A percentile compares a stretch with the other conserved stretches of the same genome.
Evolutionary conservation across 805 yeast genomes (phyloP).

Genomic region (Hanseniaspora occidentalis): DNA sequence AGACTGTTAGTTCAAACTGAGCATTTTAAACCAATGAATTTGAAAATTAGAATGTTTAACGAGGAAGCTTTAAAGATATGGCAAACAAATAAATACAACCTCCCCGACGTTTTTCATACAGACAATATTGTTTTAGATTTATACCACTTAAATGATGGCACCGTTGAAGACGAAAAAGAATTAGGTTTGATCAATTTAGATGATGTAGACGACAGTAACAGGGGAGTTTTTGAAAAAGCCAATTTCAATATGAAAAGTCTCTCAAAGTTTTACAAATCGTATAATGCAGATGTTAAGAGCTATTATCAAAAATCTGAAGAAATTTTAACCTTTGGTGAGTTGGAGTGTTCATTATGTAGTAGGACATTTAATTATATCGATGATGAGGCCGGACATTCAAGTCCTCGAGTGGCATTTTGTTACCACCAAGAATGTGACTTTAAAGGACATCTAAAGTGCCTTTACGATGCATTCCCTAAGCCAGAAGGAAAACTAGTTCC

Average conservation of each 20-base stretch:
- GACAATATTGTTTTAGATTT: background rate
- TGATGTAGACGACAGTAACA: background rate
- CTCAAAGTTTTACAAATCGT: slow-evolving; percentile 14
- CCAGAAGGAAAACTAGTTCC: slow-evolving; percentile 19
- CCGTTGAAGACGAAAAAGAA: background rate
- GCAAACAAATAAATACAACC: slow-evolving; percentile 15
- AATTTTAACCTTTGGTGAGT: slow-evolving; percentile 13
- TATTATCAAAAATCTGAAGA: slow-evolving; percentile 11
- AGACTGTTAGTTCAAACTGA: slow-evolving; percentile 30
- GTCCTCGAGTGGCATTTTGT: slow-evolving; percentile 28
- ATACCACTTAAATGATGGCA: background rate
- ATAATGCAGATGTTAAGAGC: slow-evolving; percentile 8
- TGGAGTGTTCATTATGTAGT: slow-evolving; percentile 25
- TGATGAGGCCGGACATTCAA: slow-evolving; percentile 11
- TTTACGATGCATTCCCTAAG: slow-evolving; percentile 16
- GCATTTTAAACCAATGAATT: slow-evolving; percentile 33
- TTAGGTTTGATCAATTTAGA: background rate
- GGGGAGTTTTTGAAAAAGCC: slow-evolving; percentile 7
- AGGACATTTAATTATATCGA: slow-evolving; percentile 25
- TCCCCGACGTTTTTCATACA: background rate
- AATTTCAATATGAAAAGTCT: slow-evolving; percentile 18
- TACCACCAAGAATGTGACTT: slow-evolving; percentile 21
- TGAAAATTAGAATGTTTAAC: slow-evolving; percentile 36
- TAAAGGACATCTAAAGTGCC: slow-evolving; percentile 29
- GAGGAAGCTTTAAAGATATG: slow-evolving; percentile 14